These are phyloP conservation scores for Pharnaceum exiguum DNA, from an alignment of 148 eudicot genomes.

Conservation along the genomic window DNA sequence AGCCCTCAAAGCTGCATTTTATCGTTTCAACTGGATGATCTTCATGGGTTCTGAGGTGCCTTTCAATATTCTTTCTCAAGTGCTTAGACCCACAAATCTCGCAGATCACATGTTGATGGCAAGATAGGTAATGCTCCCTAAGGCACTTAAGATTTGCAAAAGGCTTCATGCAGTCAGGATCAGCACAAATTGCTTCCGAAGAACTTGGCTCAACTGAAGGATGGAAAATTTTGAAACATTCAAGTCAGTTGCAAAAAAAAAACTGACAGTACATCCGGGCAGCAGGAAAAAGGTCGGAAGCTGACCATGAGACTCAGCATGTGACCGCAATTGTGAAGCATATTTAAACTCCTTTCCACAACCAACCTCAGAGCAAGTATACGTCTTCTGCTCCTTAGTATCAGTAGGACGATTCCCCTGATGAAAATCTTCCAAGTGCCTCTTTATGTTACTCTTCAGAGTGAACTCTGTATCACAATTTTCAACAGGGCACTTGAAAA, in stretches of 20 bases:
- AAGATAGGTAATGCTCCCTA: conserved; percentile 56
- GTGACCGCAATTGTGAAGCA: conserved; percentile 55
- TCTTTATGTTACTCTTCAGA: conserved; percentile 50
- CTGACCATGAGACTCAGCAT: conserved; percentile 74
- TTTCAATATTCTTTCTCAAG: conserved; percentile 75
- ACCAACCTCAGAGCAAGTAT: conserved; percentile 57
- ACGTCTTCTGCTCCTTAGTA: conserved; percentile 27
- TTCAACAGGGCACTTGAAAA: conserved; percentile 62
- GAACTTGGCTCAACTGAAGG: conserved; percentile 71
- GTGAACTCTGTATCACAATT: conserved; percentile 46
- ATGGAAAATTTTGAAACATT: not conserved
- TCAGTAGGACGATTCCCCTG: conserved; percentile 22
- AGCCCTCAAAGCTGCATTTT: conserved; percentile 62
- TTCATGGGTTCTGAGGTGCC: conserved; percentile 71
- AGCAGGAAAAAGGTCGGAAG: not conserved
- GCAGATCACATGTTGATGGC: conserved; percentile 66
- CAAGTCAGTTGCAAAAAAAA: not conserved
- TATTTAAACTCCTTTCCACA: conserved; percentile 86
- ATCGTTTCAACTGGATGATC: conserved; percentile 32
- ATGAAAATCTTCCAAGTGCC: conserved; percentile 75
- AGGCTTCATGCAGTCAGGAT: conserved; percentile 75
- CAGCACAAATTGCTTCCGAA: conserved; percentile 66
- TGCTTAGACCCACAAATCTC: conserved; percentile 84
- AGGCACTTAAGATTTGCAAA: conserved; percentile 66
- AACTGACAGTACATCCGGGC: too few species aligned